phyloP scores from a whole-genome alignment of 257 asterid genomes.

The Cinchona pubescens region DNA sequence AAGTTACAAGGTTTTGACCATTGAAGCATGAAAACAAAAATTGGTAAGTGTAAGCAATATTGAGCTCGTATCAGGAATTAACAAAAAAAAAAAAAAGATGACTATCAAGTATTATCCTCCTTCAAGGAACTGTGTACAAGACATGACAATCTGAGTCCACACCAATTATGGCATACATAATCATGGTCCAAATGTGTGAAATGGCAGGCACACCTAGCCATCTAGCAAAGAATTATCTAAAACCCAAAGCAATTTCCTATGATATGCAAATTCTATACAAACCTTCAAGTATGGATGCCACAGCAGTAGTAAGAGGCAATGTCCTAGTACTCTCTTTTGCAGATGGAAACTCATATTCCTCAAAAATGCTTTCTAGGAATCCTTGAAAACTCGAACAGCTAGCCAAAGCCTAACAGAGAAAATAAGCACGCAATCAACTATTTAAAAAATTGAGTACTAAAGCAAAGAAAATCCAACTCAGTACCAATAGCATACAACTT shows the following conservation, averaged over 20 bases:
- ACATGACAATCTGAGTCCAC: background rate
- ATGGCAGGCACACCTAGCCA: background rate
- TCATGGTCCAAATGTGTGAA: background rate
- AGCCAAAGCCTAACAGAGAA: conserved; percentile 59
- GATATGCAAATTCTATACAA: conserved; percentile 11
- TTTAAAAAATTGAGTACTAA: background rate
- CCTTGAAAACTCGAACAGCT: conserved; percentile 67
- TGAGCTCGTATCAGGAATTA: background rate
- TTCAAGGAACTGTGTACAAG: background rate
- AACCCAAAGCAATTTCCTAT: too few relatives aligned
- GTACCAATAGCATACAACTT: background rate
- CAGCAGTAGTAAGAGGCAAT: conserved; percentile 55
- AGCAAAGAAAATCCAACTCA: background rate
- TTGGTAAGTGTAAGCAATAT: background rate
- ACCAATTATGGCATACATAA: background rate
- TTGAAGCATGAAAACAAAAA: background rate
- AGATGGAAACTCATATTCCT: conserved; percentile 41
- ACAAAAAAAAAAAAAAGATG: background rate
- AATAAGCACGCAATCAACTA: background rate
- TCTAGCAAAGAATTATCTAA: background rate
- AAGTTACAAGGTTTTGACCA: background rate
- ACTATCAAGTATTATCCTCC: background rate
- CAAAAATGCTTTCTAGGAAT: conserved; percentile 46
- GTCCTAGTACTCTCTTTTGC: conserved; percentile 38
- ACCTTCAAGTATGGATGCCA: conserved; percentile 68